Percentiles rank a stretch among this genome's conserved stretches.
Evolutionary conservation across 129 eudicot genomes (phyloP).

Genomic region (Arctium minus): DNA sequence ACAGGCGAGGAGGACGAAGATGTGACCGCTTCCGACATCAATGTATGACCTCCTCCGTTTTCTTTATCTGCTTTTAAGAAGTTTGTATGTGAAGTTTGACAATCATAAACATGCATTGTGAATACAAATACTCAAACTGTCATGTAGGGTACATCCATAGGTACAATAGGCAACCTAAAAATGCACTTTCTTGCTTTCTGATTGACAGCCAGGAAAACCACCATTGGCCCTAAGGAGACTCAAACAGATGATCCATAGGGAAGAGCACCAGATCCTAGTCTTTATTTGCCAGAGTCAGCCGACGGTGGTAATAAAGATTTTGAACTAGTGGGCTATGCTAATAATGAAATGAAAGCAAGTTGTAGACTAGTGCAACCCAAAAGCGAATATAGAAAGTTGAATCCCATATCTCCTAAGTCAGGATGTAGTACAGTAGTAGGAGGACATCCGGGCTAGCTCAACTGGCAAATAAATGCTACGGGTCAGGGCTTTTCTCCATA

Average conservation of each 20-base stretch:
- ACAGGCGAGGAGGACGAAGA: conserved; percentile 48
- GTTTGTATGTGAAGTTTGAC: not conserved
- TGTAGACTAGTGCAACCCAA: not conserved
- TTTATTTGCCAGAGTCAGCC: not conserved
- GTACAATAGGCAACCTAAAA: not conserved
- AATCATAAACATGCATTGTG: not conserved
- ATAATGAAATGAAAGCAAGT: not conserved
- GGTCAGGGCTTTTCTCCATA: too few relatives aligned
- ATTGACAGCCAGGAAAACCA: not conserved
- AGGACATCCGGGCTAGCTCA: too few relatives aligned
- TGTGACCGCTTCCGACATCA: conserved; percentile 28
- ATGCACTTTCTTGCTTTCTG: not conserved
- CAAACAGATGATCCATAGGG: too few relatives aligned
- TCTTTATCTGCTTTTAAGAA: not conserved
- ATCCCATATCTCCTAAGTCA: not conserved
- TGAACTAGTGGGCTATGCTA: not conserved
- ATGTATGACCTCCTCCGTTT: conserved; percentile 11
- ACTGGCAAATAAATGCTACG: too few relatives aligned
- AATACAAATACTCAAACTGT: not conserved
- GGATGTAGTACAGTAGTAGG: too few relatives aligned
- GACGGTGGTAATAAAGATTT: too few relatives aligned
- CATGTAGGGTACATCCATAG: not conserved
- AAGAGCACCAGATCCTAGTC: not conserved
- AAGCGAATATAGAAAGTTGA: not conserved
- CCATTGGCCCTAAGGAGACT: not conserved